Evolutionary conservation across 345 rosid genomes (phyloP).

Genomic region (Acer campestre): DNA sequence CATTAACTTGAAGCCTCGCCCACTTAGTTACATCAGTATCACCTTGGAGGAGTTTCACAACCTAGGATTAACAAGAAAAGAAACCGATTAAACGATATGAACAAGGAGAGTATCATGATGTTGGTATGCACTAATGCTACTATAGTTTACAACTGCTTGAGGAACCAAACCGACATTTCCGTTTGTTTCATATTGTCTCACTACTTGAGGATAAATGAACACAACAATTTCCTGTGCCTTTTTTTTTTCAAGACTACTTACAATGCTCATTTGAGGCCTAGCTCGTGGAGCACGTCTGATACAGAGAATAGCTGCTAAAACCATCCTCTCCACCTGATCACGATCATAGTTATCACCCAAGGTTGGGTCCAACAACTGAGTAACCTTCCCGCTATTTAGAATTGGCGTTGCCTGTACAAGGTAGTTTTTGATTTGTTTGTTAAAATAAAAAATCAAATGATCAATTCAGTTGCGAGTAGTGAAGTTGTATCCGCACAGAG

Average conservation of each 20-base stretch:
- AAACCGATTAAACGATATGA: neutral
- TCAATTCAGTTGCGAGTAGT: constrained; percentile 3
- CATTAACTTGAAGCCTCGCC: constrained; percentile 60
- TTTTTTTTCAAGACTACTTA: constrained; percentile 31
- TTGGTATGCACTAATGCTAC: neutral
- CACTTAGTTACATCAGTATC: constrained; percentile 47
- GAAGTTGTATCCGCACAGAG: neutral
- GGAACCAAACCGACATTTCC: too few relatives aligned
- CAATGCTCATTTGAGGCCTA: constrained; percentile 80
- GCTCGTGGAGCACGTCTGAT: constrained; percentile 65
- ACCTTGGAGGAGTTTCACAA: constrained; percentile 78
- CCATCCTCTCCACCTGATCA: constrained; percentile 72
- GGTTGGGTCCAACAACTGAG: constrained; percentile 63
- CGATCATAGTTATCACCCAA: constrained; percentile 40
- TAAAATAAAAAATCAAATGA: neutral
- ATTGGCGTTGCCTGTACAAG: constrained; percentile 77
- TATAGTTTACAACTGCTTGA: neutral
- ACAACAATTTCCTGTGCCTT: too few relatives aligned
- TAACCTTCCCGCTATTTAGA: constrained; percentile 58
- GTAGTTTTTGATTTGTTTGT: constrained; percentile 12
- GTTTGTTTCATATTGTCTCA: too few relatives aligned
- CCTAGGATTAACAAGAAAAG: constrained; percentile 34
- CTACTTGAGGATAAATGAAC: too few relatives aligned
- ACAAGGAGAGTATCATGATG: neutral
- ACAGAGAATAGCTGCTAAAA: constrained; percentile 82